Conservation (phyloP, 352 stramenopile species). For the Blastocystis sp. region DNA sequence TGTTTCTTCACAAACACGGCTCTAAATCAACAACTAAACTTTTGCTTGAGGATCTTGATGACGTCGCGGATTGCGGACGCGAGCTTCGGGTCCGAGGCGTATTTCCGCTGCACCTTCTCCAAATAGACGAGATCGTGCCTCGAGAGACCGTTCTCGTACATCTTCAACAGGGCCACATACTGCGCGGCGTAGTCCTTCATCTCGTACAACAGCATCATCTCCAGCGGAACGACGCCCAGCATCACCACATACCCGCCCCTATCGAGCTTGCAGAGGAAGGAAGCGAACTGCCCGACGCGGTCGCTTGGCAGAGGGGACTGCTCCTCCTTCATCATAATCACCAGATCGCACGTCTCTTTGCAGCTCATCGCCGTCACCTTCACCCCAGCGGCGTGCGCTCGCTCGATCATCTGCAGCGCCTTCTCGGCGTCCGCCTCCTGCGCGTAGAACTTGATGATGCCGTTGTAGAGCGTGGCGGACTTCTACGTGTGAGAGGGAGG, state of each 20-base stretch:
- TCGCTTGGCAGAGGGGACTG: too few species aligned
- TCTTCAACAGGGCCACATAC: slow-evolving; percentile 15
- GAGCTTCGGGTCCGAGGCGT: not conserved
- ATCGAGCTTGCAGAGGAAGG: slow-evolving; percentile 17
- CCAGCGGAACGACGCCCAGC: slow-evolving; percentile 40
- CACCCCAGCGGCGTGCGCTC: not conserved
- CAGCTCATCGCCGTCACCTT: slow-evolving; percentile 52
- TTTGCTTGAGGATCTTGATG: slow-evolving; percentile 9
- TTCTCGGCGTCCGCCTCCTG: not conserved
- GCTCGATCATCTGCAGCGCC: slow-evolving; percentile 2
- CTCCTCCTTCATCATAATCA: slow-evolving; percentile 5
- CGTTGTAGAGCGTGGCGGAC: slow-evolving; percentile 45
- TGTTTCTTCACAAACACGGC: slow-evolving; percentile 48
- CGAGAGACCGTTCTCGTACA: slow-evolving; percentile 46
- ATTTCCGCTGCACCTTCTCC: slow-evolving; percentile 26
- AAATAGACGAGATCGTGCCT: slow-evolving; percentile 36
- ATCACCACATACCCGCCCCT: slow-evolving; percentile 52
- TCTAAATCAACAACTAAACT: slow-evolving; percentile 55
- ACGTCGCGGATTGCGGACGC: not conserved
- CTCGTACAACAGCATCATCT: slow-evolving; percentile 53
- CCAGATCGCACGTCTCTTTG: slow-evolving; percentile 32
- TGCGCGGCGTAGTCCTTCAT: not conserved
- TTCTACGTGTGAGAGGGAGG: not conserved
- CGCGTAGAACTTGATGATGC: slow-evolving; percentile 56
- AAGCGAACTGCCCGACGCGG: not conserved